A percentile compares a stretch with the other conserved stretches of the same genome.
phyloP scores from a whole-genome alignment of 139 green algal species.

The Tetraselmis chui region DNA sequence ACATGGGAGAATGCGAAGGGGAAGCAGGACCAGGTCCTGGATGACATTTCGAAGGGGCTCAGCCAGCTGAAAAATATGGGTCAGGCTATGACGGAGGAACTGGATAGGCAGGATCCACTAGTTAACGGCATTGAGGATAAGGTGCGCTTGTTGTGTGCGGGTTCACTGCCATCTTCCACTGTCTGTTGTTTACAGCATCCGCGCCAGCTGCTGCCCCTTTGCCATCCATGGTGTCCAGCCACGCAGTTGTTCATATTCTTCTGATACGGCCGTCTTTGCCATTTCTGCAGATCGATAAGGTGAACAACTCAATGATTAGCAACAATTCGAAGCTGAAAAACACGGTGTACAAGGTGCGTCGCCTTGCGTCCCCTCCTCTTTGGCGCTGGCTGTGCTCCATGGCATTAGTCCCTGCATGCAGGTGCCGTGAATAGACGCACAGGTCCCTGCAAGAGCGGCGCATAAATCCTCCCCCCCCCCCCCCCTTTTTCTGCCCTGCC shows the following conservation, averaged over 20 bases:
- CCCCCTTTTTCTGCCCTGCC: too few relatives aligned
- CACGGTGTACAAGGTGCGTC: conserved; percentile 50
- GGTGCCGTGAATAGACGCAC: neutral
- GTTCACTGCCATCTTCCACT: too few relatives aligned
- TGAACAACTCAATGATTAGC: conserved; percentile 58
- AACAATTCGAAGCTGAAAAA: conserved; percentile 80
- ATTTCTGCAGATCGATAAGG: conserved; percentile 64
- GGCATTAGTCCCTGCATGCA: neutral
- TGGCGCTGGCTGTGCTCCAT: neutral
- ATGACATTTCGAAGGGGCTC: conserved; percentile 64
- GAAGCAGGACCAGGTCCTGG: conserved; percentile 65
- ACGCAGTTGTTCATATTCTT: too few relatives aligned
- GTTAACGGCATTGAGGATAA: conserved; percentile 71
- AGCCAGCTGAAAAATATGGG: conserved; percentile 64
- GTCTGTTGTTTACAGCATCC: too few relatives aligned
- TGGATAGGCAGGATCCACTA: conserved; percentile 70
- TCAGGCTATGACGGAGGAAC: conserved; percentile 59
- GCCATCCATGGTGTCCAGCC: too few relatives aligned
- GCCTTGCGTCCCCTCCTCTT: neutral
- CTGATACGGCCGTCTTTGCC: too few relatives aligned
- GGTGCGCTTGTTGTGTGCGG: too few relatives aligned
- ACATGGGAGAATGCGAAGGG: conserved; percentile 42
- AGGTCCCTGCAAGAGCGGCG: too few relatives aligned
- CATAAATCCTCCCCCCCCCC: too few relatives aligned
- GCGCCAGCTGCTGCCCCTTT: too few relatives aligned